Percentiles rank a stretch among this genome's conserved stretches.
phyloP scores from a whole-genome alignment of 495 filamentous ascomycete genomes.

The Bryoglossum gracile region DNA sequence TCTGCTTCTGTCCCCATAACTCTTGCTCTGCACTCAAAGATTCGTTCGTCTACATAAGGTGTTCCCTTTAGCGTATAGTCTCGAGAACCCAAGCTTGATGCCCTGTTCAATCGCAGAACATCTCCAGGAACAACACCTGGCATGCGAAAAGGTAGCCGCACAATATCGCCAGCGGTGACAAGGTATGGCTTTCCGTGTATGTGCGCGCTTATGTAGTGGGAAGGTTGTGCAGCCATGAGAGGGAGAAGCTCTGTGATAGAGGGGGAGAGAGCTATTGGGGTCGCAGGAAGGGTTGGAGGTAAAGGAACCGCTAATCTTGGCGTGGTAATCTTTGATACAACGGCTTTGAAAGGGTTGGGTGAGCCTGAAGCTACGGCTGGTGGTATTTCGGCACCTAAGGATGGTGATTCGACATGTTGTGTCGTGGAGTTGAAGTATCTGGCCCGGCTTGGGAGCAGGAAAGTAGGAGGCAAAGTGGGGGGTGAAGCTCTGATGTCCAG shows the following conservation, averaged over 20 bases:
- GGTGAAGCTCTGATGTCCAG: constrained; percentile 24
- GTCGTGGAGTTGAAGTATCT: constrained; percentile 24
- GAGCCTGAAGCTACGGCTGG: not conserved
- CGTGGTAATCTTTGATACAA: not conserved
- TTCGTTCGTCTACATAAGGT: constrained; percentile 68
- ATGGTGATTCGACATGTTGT: constrained; percentile 25
- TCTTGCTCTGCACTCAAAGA: constrained; percentile 78
- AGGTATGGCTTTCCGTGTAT: constrained; percentile 88
- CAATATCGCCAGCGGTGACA: constrained; percentile 72
- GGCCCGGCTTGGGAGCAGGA: constrained; percentile 28
- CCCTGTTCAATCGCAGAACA: constrained; percentile 77
- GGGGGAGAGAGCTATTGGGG: constrained; percentile 37
- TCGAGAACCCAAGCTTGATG: constrained; percentile 68
- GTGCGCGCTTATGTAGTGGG: constrained; percentile 81
- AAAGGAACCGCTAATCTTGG: constrained; percentile 3
- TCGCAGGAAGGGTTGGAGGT: constrained; percentile 9
- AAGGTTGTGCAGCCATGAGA: constrained; percentile 65
- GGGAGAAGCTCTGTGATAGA: constrained; percentile 65
- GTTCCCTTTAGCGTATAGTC: constrained; percentile 82
- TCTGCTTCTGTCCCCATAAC: constrained; percentile 85
- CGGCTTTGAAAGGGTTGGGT: not conserved
- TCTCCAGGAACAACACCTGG: constrained; percentile 75
- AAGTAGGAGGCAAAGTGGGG: constrained; percentile 31
- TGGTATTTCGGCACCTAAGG: constrained; percentile 5
- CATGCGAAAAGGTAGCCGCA: constrained; percentile 96